Conservation (phyloP, 495 filamentous ascomycete genomes). For the Hypoxylon fuscum region DNA sequence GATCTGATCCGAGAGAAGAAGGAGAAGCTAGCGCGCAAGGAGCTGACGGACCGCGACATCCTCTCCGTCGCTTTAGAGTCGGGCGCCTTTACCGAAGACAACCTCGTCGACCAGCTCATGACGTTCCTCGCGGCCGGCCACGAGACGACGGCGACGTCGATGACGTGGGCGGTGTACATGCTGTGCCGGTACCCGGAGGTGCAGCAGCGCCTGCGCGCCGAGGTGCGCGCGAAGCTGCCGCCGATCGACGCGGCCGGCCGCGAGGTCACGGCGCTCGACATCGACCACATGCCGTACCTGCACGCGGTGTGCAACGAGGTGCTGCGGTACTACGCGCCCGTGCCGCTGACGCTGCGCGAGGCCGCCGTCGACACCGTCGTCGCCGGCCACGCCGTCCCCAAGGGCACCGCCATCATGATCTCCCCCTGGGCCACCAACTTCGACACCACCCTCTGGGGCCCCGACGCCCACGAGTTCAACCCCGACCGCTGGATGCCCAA, state of each 20-base stretch:
- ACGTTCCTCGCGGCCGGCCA: slow-evolving; percentile 94
- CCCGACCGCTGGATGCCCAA: slow-evolving; percentile 69
- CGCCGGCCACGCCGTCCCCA: slow-evolving; percentile 62
- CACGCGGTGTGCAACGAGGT: slow-evolving; percentile 60
- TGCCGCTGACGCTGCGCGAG: slow-evolving; percentile 69
- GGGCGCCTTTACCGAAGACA: slow-evolving; percentile 79
- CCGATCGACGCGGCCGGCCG: slow-evolving; percentile 52
- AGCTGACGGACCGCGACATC: slow-evolving; percentile 73
- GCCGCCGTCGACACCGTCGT: slow-evolving; percentile 71
- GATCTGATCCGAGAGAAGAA: slow-evolving; percentile 76
- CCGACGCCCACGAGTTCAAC: slow-evolving; percentile 63
- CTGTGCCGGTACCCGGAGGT: slow-evolving; percentile 58
- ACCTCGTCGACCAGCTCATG: slow-evolving; percentile 91
- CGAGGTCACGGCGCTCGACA: slow-evolving; percentile 59
- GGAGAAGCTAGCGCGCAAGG: slow-evolving; percentile 62
- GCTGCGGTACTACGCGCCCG: slow-evolving; percentile 57
- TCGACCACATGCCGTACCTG: slow-evolving; percentile 66
- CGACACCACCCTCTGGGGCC: slow-evolving; percentile 63
- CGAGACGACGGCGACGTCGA: slow-evolving; percentile 69
- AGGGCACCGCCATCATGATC: slow-evolving; percentile 65
- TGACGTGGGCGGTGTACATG: slow-evolving; percentile 66
- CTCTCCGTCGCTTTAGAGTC: slow-evolving; percentile 82
- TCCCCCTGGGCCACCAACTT: slow-evolving; percentile 69
- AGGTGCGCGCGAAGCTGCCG: slow-evolving; percentile 70
- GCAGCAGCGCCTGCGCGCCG: slow-evolving; percentile 59